Conservation (phyloP, 2,329 filamentous ascomycete genomes). For the Tolypocladium nubicola region DNA sequence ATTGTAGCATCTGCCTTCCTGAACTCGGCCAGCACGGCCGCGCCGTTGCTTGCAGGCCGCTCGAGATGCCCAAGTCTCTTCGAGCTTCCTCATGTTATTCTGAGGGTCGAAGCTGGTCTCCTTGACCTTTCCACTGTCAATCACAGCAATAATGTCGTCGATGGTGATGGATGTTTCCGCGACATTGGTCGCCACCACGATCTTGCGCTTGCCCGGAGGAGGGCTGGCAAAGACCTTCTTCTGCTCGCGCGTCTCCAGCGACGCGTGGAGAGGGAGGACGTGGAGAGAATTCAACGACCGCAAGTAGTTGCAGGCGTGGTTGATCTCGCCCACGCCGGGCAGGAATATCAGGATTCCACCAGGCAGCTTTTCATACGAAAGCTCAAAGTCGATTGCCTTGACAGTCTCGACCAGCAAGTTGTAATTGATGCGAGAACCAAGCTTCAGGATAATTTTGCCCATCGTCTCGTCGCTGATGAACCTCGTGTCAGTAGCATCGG, state of each 20-base stretch:
- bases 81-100: slow-evolving; percentile 88
- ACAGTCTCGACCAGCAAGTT: slow-evolving; percentile 73
- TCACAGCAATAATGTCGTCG: slow-evolving; percentile 90
- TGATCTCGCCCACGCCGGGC: slow-evolving; percentile 86
- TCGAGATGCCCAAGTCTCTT: slow-evolving; percentile 89
- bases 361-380: slow-evolving; percentile 49
- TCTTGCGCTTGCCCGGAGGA: slow-evolving; percentile 73
- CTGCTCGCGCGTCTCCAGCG: slow-evolving; percentile 79
- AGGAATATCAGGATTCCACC: slow-evolving; percentile 95
- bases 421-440: slow-evolving; percentile 86
- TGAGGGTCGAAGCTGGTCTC: slow-evolving; percentile 89
- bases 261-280: slow-evolving; percentile 83
- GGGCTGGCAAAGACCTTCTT: slow-evolving; percentile 71
- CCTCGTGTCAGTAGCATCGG: slow-evolving; percentile 34
- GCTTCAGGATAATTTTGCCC: slow-evolving; percentile 58
- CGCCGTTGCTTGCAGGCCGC: slow-evolving; percentile 91
- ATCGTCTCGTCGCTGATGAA: slow-evolving; percentile 43
- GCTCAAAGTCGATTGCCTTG: slow-evolving; percentile 66
- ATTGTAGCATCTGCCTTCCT: slow-evolving; percentile 88
- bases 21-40: slow-evolving; percentile 86
- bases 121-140: slow-evolving; percentile 91
- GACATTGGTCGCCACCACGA: slow-evolving; percentile 92
- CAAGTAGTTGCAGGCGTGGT: slow-evolving; percentile 62
- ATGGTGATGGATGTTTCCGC: slow-evolving; percentile 98
- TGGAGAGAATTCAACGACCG: slow-evolving; percentile 53